Percentiles rank a stretch among this genome's conserved stretches.
Conservation (phyloP, 2,329 filamentous ascomycete species). For the Alternaria solani region DNA sequence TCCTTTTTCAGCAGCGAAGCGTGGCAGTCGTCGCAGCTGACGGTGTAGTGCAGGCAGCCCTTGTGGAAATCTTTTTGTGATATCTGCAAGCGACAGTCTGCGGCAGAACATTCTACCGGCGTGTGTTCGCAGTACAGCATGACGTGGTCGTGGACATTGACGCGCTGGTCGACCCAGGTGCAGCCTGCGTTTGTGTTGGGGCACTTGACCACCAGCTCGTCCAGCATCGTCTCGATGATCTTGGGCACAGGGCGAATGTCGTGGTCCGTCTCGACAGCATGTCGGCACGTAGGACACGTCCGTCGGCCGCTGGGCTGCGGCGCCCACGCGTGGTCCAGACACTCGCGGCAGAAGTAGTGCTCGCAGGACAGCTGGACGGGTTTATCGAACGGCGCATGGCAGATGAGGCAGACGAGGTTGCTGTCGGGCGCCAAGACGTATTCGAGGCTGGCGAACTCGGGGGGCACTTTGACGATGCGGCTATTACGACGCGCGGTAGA, state of each 20-base stretch:
- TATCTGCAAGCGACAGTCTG: constrained; percentile 61
- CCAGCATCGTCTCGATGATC: constrained; percentile 67
- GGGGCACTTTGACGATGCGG: constrained; percentile 43
- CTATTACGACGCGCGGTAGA: constrained; percentile 48
- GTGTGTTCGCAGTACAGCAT: constrained; percentile 67
- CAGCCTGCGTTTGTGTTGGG: constrained; percentile 65
- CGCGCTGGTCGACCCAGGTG: constrained; percentile 61
- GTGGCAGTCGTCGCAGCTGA: constrained; percentile 62
- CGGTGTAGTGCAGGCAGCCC: constrained; percentile 63
- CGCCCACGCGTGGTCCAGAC: constrained; percentile 56
- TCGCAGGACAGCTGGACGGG: constrained; percentile 67
- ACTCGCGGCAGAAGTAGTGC: constrained; percentile 69
- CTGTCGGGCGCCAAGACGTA: constrained; percentile 64
- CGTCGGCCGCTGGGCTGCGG: constrained; percentile 41
- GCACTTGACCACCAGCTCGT: constrained; percentile 68
- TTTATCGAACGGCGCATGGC: constrained; percentile 67
- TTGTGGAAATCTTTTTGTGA: constrained; percentile 63
- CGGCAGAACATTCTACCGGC: constrained; percentile 61
- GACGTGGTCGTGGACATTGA: constrained; percentile 66
- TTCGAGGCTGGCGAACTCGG: constrained; percentile 67
- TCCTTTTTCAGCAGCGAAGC: constrained; percentile 63
- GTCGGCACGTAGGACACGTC: constrained; percentile 67
- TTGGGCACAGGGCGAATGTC: constrained; percentile 57
- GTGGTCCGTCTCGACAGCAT: constrained; percentile 48
- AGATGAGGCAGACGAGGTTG: constrained; percentile 71